Evolutionary conservation across 768 basidiomycete genomes (phyloP).

Genomic region (Suillus cothurnatus): DNA sequence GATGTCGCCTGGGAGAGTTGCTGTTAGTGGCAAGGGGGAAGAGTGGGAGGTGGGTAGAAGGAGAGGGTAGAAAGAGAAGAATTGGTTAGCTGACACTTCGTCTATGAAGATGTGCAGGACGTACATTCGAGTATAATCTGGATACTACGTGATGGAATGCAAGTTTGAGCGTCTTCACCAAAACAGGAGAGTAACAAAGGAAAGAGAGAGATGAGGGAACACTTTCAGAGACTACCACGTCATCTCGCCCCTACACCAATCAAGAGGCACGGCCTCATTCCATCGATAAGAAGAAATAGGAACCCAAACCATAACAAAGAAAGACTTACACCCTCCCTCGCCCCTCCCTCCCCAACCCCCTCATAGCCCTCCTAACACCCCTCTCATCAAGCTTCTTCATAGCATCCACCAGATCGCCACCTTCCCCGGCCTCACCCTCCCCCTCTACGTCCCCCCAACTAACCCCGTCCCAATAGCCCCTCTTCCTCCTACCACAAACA

Average conservation of each 20-base stretch:
- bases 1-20: constrained; percentile 84
- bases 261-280: background rate
- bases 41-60: constrained; percentile 6
- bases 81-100: background rate
- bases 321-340: constrained; percentile 71
- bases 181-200: background rate
- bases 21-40: constrained; percentile 35
- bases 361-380: constrained; percentile 65
- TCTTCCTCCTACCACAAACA: constrained; percentile 62
- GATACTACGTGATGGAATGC: constrained; percentile 19
- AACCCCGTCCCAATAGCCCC: constrained; percentile 75
- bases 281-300: background rate
- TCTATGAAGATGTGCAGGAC: constrained; percentile 10
- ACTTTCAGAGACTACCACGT: background rate
- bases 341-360: constrained; percentile 63
- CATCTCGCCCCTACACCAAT: background rate
- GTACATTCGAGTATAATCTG: constrained; percentile 31
- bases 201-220: background rate
- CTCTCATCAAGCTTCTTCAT: constrained; percentile 67
- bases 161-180: constrained; percentile 11
- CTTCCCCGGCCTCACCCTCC: constrained; percentile 46
- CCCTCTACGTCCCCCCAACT: constrained; percentile 44
- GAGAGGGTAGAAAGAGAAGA: background rate
- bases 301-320: background rate
- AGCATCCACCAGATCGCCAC: constrained; percentile 47